Conservation (phyloP, 1,139 yeast species). For the Debaryomycetaceae sp. region DNA sequence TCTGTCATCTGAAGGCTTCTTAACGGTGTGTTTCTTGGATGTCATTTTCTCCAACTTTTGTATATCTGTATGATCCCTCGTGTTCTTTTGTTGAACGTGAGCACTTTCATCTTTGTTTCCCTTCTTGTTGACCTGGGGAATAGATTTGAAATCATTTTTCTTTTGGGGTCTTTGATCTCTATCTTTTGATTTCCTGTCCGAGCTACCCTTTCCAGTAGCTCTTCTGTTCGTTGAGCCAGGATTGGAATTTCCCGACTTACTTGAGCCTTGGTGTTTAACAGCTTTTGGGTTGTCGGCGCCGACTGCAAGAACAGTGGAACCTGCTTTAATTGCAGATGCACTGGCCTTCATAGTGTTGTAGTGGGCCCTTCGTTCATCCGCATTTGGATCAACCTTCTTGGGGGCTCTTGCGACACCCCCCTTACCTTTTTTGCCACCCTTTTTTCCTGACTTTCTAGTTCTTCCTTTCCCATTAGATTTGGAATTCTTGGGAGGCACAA, state of each 20-base stretch:
- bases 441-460: slow-evolving; percentile 22
- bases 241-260: not conserved
- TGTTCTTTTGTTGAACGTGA: not conserved
- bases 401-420: slow-evolving; percentile 15
- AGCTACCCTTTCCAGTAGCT: not conserved
- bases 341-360: slow-evolving; percentile 32
- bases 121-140: not conserved
- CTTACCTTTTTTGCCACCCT: slow-evolving; percentile 20
- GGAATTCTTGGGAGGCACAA: slow-evolving; percentile 17
- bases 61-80: not conserved
- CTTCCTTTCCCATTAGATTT: slow-evolving; percentile 12
- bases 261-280: not conserved
- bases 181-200: not conserved
- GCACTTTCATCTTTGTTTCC: not conserved
- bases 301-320: slow-evolving; percentile 41
- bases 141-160: not conserved
- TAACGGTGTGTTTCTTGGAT: not conserved
- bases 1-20: not conserved
- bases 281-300: slow-evolving; percentile 20
- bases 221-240: not conserved
- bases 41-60: not conserved
- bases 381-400: slow-evolving; percentile 27
- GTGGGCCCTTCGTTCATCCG: slow-evolving; percentile 39
- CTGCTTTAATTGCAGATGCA: slow-evolving; percentile 34
- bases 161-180: not conserved